Base-by-base conservation (phyloP, 805 yeast species). In the Scheffersomyces lignosus region DNA sequence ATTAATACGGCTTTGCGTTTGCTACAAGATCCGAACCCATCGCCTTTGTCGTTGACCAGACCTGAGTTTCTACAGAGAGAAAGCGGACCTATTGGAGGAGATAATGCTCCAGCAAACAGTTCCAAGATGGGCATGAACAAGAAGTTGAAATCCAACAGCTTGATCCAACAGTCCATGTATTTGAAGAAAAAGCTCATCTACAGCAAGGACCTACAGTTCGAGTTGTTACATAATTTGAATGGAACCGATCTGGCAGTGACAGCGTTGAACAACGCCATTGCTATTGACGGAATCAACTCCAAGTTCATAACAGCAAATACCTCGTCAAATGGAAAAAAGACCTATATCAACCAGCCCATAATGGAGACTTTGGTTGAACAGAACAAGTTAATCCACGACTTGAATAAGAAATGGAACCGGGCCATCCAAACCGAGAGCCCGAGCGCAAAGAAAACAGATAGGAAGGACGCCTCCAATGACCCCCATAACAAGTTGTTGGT, bases 321-420 rank as follows among this genome's bases (percentile, higher is more conserved):
- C 7, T 7, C 24, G 24, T 15, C 24, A 4, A 8, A 5, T 32
- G 6, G 41, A 33, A 15, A 37, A 29, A 18, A n/a, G 7, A 20
- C 24, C 7, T 20, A 20, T 10, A 7, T 10, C 10, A 20, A 32
- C 14, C 41, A 38, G 22, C 42, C 43, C 5, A 26, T 43, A 14
- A 26, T 37, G 24, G 40, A 44, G 4, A 47, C 62, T 7, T 40
- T 60, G 15, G 48, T 41, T 7, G 59, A 55, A 27, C 71, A 65
- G 37, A 63, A 61, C 43, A 55, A 56, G 37, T 50, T 65, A 29
- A 57, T 69, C 14, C 49, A 52, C 16, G 51, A 64, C 43, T 49
- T 67, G 20, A 69, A 69, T 42, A 57, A 60, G 33, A 66, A 62
- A 38, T 69, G 74, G 74, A 69, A 64, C 45, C 61, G 62, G 36